Conservation (phyloP, 164 flowering plant genomes). For the Stephania cephalantha region DNA sequence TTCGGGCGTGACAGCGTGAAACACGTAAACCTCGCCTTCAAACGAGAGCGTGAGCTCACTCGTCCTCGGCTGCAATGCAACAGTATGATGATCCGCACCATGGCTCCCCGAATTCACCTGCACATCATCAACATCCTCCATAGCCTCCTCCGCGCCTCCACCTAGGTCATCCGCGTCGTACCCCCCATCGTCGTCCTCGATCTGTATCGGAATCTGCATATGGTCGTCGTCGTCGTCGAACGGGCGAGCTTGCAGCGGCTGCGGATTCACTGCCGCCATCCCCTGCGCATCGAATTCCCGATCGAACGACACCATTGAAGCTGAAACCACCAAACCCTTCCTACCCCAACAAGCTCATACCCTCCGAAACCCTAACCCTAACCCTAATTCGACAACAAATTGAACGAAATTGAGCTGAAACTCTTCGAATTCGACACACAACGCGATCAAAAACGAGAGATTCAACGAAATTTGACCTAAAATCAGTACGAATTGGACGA, state of each 20-base stretch:
- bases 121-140: slow-evolving; percentile 14
- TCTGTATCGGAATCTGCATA: slow-evolving; percentile 14
- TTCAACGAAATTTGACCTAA: slow-evolving; percentile 1
- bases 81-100: slow-evolving; percentile 5
- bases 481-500: slow-evolving; percentile 1
- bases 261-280: slow-evolving; percentile 15
- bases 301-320: slow-evolving; percentile 4
- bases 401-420: neutral
- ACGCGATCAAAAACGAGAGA: neutral
- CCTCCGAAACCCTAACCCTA: slow-evolving; percentile 7
- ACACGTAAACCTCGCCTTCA: slow-evolving; percentile 28
- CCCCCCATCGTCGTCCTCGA: slow-evolving; percentile 18
- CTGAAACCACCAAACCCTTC: neutral
- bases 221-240: slow-evolving; percentile 12
- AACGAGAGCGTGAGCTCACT: slow-evolving; percentile 28
- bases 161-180: slow-evolving; percentile 6
- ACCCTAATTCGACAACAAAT: slow-evolving; percentile 10
- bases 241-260: slow-evolving; percentile 17
- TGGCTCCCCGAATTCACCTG: slow-evolving; percentile 12
- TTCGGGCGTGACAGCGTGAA: slow-evolving; percentile 13
- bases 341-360: neutral
- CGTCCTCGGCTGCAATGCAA: slow-evolving; percentile 8
- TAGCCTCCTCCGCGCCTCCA: slow-evolving; percentile 15
- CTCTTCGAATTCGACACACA: neutral
- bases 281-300: slow-evolving; percentile 5